A percentile compares a stretch with the other conserved stretches of the same genome.
Evolutionary conservation across 371 early-diverging fungal species (phyloP).

Genomic region (Mucor lusitanicus): DNA sequence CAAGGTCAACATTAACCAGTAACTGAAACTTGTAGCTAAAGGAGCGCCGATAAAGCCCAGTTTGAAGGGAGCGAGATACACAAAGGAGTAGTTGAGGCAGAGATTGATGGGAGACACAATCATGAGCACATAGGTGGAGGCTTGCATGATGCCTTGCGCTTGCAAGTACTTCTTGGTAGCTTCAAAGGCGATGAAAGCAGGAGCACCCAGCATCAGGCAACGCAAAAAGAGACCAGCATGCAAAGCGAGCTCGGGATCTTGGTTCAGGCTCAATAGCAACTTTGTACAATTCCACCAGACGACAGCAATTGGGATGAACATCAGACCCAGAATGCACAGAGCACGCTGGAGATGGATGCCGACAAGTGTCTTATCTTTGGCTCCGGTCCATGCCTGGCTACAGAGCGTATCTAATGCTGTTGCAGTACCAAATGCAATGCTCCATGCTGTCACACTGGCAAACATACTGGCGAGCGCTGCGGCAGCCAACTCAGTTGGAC

Average conservation of each 20-base stretch:
- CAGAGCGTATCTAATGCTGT: constrained; percentile 87
- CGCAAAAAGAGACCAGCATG: constrained; percentile 57
- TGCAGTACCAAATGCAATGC: constrained; percentile 71
- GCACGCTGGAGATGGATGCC: constrained; percentile 87
- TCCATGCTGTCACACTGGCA: constrained; percentile 77
- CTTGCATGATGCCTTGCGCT: constrained; percentile 84
- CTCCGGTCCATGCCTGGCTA: constrained; percentile 83
- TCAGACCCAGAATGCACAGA: constrained; percentile 62
- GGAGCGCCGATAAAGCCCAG: constrained; percentile 85
- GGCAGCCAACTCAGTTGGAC: constrained; percentile 74
- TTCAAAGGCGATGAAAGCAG: constrained; percentile 78
- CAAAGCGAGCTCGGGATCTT: constrained; percentile 39
- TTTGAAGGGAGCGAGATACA: constrained; percentile 63
- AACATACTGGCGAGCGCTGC: constrained; percentile 75
- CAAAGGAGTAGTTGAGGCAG: constrained; percentile 68
- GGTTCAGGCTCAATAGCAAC: constrained; percentile 45
- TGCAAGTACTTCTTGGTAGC: constrained; percentile 80
- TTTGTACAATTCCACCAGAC: constrained; percentile 74
- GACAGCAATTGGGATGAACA: constrained; percentile 71
- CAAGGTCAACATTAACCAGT: constrained; percentile 65
- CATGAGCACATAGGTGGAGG: constrained; percentile 67
- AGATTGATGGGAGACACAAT: constrained; percentile 73
- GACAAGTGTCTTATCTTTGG: constrained; percentile 66
- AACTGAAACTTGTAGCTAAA: constrained; percentile 70
- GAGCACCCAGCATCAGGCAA: constrained; percentile 67